Evolutionary conservation across 176 grass and related monocot genomes (phyloP), one percentile per base, ranked within the genome.

Genomic region (Coix lacrymajobi): DNA sequence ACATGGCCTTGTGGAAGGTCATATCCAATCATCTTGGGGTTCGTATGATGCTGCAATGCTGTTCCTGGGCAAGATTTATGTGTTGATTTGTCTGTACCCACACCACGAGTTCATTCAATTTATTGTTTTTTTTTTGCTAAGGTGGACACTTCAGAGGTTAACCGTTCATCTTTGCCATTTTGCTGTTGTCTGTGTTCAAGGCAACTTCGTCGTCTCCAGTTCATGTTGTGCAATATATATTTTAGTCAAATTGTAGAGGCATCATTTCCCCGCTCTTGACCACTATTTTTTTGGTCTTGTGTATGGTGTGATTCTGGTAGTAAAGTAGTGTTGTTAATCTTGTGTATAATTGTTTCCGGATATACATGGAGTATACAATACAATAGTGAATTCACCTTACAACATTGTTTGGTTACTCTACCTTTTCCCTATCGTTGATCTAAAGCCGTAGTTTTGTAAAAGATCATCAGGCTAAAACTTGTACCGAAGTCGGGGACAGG

Each of bases 241-340:
- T 51, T 10, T 22, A 78, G 67, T 72, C 51, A 85, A 81, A 81
- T 33, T 89, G 79, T 86, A 79, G 46, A 68, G 15, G 58, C 28
- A 17, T 38, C 38, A 48, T 19, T 29, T 71, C 3, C 11, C 61
- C 2, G 26, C 8, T 31, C 64, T 65, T 52, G 78, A 25, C 31
- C 37, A 81, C 83, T 85, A 61, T 86, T 86, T 40, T 56, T 61
- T 86, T 78, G 36, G 66, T 72, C 79, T 57, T 79, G 74, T 86
- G 75, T 83, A 86, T 86, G 29, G 77, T 69, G 31, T 79, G 72
- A 67, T 74, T 78, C 28, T 16, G 68, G 43, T 77, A 63, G 64
- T 26, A 7, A 56, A 56, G 8, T 68, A 82, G 79, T 20, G 11
- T 6, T 77, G 22, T 78, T 72, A 45, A 40, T 73, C 11, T 34